These are phyloP conservation scores for Auricularia heimuer DNA, from an alignment of 768 basidiomycete species.

Conservation along the genomic window DNA sequence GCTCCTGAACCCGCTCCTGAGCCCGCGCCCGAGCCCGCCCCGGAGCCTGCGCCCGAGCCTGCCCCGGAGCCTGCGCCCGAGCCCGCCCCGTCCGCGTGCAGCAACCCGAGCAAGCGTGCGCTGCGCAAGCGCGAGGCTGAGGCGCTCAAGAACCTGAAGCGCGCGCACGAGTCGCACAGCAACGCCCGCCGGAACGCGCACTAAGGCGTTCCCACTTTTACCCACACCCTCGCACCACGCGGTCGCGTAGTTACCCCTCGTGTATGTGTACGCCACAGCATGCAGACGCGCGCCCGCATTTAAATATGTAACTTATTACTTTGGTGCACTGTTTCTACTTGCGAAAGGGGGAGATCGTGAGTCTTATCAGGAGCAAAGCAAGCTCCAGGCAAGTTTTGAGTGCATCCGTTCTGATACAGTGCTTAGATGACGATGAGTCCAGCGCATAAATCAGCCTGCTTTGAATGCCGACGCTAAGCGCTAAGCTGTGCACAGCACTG, in stretches of 20 bases:
- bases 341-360: too few relatives aligned
- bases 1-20: too few relatives aligned
- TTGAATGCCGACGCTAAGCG: too few relatives aligned
- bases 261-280: not conserved
- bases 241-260: not conserved
- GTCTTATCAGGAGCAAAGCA: too few relatives aligned
- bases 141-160: not conserved
- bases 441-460: too few relatives aligned
- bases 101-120: slow-evolving; percentile 16
- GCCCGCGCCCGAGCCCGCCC: too few relatives aligned
- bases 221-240: not conserved
- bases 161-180: not conserved
- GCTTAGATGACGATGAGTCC: too few relatives aligned
- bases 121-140: slow-evolving; percentile 13
- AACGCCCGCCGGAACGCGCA: not conserved
- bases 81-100: not conserved
- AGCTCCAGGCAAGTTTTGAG: too few relatives aligned
- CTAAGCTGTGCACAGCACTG: too few relatives aligned
- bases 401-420: too few relatives aligned
- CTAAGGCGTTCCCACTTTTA: not conserved
- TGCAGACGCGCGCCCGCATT: not conserved
- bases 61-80: not conserved
- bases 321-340: too few relatives aligned
- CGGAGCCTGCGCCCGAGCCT: too few relatives aligned
- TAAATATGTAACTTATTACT: not conserved